phyloP scores from a whole-genome alignment of 2,329 filamentous ascomycete genomes.

The Penicillium sclerotigenum region DNA sequence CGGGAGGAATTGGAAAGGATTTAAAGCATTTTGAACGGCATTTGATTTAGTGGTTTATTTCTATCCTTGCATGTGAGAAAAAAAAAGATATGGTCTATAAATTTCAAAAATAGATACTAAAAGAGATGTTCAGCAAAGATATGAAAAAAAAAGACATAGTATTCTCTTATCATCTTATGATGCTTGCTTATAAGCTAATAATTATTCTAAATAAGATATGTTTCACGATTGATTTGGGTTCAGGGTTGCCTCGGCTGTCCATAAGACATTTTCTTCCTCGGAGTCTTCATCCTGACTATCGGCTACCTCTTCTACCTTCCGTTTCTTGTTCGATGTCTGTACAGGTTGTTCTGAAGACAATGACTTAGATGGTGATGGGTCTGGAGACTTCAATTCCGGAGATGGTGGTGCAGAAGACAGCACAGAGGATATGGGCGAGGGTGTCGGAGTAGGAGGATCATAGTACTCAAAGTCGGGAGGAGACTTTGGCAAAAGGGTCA shows the following conservation, averaged over 20 bases:
- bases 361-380: not conserved
- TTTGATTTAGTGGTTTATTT: not conserved
- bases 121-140: not conserved
- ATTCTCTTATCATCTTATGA: not conserved
- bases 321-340: constrained; percentile 32
- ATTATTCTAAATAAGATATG: not conserved
- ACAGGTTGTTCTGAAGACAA: not conserved
- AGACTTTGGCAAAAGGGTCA: not conserved
- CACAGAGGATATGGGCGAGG: constrained; percentile 6
- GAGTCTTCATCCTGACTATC: constrained; percentile 47
- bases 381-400: not conserved
- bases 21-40: not conserved
- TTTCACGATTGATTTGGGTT: not conserved
- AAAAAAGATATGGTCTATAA: not conserved
- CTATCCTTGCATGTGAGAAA: not conserved
- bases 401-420: constrained; percentile 4
- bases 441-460: constrained; percentile 6
- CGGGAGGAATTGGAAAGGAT: not conserved
- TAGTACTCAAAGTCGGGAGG: constrained; percentile 7
- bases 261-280: constrained; percentile 29
- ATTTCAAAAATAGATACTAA: not conserved
- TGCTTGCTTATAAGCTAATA: not conserved
- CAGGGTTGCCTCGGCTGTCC: constrained; percentile 20
- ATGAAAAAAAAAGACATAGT: not conserved
- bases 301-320: constrained; percentile 44